Evolutionary conservation across 768 basidiomycete species (phyloP).

Genomic region (Podaxis sp.): DNA sequence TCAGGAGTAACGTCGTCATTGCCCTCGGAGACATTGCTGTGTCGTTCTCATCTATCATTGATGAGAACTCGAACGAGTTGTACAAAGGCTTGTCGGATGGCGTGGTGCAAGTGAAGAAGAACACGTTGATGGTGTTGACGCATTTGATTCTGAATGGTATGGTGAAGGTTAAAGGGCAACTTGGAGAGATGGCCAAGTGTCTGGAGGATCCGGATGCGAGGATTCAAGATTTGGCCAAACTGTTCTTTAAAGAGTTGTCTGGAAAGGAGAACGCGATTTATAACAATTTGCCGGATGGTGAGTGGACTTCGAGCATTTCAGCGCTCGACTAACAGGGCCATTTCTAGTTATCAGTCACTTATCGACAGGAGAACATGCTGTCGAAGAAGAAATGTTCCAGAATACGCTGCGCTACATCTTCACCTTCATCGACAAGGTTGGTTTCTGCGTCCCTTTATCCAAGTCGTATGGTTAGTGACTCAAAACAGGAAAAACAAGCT

Average conservation of each 20-base stretch:
- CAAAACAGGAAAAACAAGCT: slow-evolving; percentile 88
- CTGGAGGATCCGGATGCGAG: slow-evolving; percentile 86
- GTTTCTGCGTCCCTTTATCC: slow-evolving; percentile 16
- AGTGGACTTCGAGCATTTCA: slow-evolving; percentile 19
- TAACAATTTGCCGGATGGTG: slow-evolving; percentile 96
- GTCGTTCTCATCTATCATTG: slow-evolving; percentile 95
- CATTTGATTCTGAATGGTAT: slow-evolving; percentile 97
- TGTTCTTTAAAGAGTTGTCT: slow-evolving; percentile 95
- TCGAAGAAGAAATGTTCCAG: slow-evolving; percentile 91
- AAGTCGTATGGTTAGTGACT: neutral
- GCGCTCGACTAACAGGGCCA: slow-evolving; percentile 8
- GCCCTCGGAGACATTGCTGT: slow-evolving; percentile 97
- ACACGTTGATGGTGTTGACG: slow-evolving; percentile 97
- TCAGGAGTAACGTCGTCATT: slow-evolving; percentile 95
- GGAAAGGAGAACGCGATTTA: slow-evolving; percentile 99
- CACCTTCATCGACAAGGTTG: slow-evolving; percentile 92
- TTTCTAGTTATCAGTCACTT: slow-evolving; percentile 87
- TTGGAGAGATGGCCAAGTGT: slow-evolving; percentile 99
- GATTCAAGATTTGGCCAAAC: slow-evolving; percentile 91
- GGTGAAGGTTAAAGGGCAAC: slow-evolving; percentile 99
- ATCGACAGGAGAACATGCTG: slow-evolving; percentile 85
- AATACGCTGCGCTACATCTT: slow-evolving; percentile 95
- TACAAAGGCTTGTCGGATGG: slow-evolving; percentile 92
- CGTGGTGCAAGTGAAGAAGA: slow-evolving; percentile 93
- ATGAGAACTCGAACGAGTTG: slow-evolving; percentile 94